A percentile compares a stretch with the other conserved stretches of the same genome.
These are phyloP conservation scores for Sarocladium strictum DNA, from an alignment of 2,329 filamentous ascomycete species.

Conservation along the genomic window DNA sequence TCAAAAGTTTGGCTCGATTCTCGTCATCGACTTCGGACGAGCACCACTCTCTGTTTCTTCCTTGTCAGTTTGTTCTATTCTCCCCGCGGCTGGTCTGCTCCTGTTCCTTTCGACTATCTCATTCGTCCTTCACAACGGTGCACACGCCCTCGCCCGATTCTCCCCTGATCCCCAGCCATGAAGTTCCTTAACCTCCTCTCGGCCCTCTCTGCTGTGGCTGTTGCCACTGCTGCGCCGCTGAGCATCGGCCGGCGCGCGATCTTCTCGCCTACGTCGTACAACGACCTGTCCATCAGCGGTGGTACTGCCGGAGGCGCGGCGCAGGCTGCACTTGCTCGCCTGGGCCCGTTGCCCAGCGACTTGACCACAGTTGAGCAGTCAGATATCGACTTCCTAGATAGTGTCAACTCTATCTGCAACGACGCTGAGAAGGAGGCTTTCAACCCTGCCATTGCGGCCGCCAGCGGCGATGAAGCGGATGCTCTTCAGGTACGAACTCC, in stretches of 20 bases:
- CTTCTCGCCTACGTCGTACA: slow-evolving; percentile 30
- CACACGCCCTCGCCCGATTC: neutral
- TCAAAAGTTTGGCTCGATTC: neutral
- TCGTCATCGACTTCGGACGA: slow-evolving; percentile 1
- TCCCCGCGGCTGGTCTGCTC: slow-evolving; percentile 2
- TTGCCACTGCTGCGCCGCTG: neutral
- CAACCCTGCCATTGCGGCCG: slow-evolving; percentile 46
- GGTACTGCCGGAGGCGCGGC: slow-evolving; percentile 39
- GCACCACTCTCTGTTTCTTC: neutral
- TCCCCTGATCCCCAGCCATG: neutral
- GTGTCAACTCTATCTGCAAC: slow-evolving; percentile 46
- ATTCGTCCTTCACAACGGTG: neutral
- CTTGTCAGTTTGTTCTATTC: neutral
- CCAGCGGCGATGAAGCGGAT: slow-evolving; percentile 35
- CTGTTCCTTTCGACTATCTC: neutral
- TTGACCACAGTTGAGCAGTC: slow-evolving; percentile 35
- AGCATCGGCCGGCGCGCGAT: slow-evolving; percentile 13
- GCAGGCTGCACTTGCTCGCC: slow-evolving; percentile 34
- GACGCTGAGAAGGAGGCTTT: slow-evolving; percentile 47
- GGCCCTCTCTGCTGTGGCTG: neutral
- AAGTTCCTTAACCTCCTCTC: slow-evolving; percentile 7
- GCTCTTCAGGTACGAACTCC: slow-evolving; percentile 36
- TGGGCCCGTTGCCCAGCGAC: slow-evolving; percentile 31
- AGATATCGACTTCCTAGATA: slow-evolving; percentile 43
- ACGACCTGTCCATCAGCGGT: slow-evolving; percentile 40